phyloP scores from a whole-genome alignment of 805 yeast genomes.

The Nakazawaea wickerhamii region DNA sequence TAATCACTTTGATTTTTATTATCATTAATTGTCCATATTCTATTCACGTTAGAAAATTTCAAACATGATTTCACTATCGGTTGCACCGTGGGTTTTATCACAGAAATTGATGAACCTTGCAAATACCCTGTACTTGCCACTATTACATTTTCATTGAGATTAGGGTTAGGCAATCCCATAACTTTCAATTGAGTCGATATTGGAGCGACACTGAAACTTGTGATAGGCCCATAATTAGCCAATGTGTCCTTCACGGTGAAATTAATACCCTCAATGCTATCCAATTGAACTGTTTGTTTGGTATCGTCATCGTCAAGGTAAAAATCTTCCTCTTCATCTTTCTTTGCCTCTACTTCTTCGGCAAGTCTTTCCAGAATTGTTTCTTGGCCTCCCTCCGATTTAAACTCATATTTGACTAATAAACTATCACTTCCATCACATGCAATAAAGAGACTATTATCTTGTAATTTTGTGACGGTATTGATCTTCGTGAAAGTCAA shows the following conservation, averaged over 20 bases:
- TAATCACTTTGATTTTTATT: constrained; percentile 39
- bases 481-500: constrained; percentile 25
- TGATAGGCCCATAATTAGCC: constrained; percentile 66
- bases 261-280: constrained; percentile 1
- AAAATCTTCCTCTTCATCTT: constrained; percentile 40
- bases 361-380: constrained; percentile 6
- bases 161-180: constrained; percentile 66
- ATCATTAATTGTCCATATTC: constrained; percentile 64
- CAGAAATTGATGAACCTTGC: constrained; percentile 46
- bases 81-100: constrained; percentile 61
- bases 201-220: constrained; percentile 61
- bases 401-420: constrained; percentile 37
- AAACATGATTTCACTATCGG: constrained; percentile 65
- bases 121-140: constrained; percentile 67
- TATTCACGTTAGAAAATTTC: constrained; percentile 64
- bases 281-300: not conserved
- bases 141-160: constrained; percentile 57
- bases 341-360: constrained; percentile 24
- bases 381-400: constrained; percentile 11
- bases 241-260: constrained; percentile 26
- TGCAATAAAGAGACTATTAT: constrained; percentile 50
- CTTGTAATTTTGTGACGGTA: constrained; percentile 16
- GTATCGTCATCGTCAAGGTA: constrained; percentile 31
- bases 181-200: constrained; percentile 47
- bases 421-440: constrained; percentile 55